Percentiles rank a stretch among this genome's conserved stretches.
Evolutionary conservation across 1,284 basidiomycete genomes (phyloP).

Genomic region (Stereum hirsutum): DNA sequence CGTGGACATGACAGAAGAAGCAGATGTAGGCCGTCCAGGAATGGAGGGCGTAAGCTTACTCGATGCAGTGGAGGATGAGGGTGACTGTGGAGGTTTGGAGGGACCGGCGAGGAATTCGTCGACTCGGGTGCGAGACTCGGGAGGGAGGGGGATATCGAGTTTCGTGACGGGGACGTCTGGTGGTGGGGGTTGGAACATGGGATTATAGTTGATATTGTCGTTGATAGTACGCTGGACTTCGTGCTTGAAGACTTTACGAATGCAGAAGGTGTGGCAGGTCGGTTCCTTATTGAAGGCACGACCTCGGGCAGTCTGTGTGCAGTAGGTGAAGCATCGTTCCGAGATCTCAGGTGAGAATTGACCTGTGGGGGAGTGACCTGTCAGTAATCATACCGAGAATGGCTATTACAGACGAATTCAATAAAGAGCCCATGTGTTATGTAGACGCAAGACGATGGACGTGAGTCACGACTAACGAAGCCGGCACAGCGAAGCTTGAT

Average conservation of each 20-base stretch:
- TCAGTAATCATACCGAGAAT: too few species aligned
- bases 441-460: too few species aligned
- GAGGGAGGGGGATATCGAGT: conserved; percentile 7
- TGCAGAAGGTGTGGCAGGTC: conserved; percentile 55
- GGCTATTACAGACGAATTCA: too few species aligned
- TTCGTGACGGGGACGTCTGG: conserved; percentile 8
- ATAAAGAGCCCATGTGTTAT: too few species aligned
- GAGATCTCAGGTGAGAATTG: conserved; percentile 48
- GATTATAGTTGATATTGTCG: conserved; percentile 13
- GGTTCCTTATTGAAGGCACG: conserved; percentile 48
- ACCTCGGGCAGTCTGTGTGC: conserved; percentile 53
- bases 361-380: conserved; percentile 26
- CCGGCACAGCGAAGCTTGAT: too few species aligned
- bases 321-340: conserved; percentile 70
- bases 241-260: conserved; percentile 64
- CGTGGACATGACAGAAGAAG: too few species aligned
- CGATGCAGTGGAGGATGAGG: conserved; percentile 1
- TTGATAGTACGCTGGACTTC: conserved; percentile 53
- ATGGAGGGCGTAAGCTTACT: conserved; percentile 13
- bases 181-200: conserved; percentile 10
- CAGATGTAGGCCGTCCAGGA: conserved; percentile 22
- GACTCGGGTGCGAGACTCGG: conserved; percentile 9
- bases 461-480: too few species aligned
- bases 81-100: neutral
- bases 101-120: conserved; percentile 5